phyloP scores from a whole-genome alignment of 148 eudicot genomes.

The Silene conica region DNA sequence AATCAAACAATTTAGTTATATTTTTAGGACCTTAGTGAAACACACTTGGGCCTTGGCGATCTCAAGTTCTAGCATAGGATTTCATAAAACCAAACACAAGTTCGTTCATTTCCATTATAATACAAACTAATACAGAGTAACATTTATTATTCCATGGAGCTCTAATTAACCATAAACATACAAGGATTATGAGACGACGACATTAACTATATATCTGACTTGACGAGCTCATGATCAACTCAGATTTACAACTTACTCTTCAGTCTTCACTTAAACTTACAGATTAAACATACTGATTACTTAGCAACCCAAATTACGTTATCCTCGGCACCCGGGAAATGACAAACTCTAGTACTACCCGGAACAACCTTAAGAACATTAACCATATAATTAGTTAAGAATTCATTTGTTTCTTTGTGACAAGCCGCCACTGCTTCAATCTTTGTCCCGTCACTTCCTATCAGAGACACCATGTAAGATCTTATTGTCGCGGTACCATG shows the following conservation, averaged over 20 bases:
- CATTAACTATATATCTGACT: background rate
- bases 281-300: background rate
- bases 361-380: conserved; percentile 46
- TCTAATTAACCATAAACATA: background rate
- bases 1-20: too few relatives aligned
- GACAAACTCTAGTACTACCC: conserved; percentile 45
- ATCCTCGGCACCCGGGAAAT: conserved; percentile 43
- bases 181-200: background rate
- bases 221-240: background rate
- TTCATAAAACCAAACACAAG: background rate
- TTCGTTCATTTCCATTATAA: background rate
- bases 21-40: too few relatives aligned
- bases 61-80: too few relatives aligned
- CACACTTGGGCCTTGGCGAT: too few relatives aligned
- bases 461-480: conserved; percentile 35
- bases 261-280: background rate
- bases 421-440: conserved; percentile 44
- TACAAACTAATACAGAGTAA: background rate
- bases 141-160: conserved; percentile 8
- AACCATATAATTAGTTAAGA: conserved; percentile 41
- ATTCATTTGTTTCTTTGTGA: conserved; percentile 40
- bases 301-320: conserved; percentile 46
- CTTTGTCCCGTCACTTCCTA: conserved; percentile 38
- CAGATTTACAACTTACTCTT: background rate
- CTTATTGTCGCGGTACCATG: conserved; percentile 34